Evolutionary conservation across 2,329 filamentous ascomycete species (phyloP).

Genomic region (Fusarium humuli): DNA sequence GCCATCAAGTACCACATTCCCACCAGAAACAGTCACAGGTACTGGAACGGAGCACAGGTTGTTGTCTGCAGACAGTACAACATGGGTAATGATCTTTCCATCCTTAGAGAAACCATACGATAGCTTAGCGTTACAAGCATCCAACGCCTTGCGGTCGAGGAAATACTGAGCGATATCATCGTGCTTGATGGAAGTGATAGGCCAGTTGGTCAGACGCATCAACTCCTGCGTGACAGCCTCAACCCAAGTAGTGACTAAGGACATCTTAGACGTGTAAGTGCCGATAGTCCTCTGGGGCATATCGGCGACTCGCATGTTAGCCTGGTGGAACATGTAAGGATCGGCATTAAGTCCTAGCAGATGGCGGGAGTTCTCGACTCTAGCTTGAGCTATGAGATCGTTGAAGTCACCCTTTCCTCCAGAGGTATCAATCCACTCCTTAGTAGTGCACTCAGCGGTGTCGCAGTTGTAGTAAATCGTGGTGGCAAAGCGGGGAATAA

Average conservation of each 20-base stretch:
- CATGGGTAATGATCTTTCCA: slow-evolving; percentile 8
- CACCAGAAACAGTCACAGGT: slow-evolving; percentile 28
- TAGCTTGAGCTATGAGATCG: slow-evolving; percentile 21
- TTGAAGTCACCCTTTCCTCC: slow-evolving; percentile 19
- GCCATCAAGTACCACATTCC: not conserved
- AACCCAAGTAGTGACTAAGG: slow-evolving; percentile 32
- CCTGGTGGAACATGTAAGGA: slow-evolving; percentile 40
- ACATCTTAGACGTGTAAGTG: slow-evolving; percentile 29
- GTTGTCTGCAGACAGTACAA: slow-evolving; percentile 20
- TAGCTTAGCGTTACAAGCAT: slow-evolving; percentile 25
- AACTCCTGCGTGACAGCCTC: slow-evolving; percentile 35
- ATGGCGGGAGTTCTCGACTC: slow-evolving; percentile 24
- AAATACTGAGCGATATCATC: slow-evolving; percentile 33
- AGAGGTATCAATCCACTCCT: slow-evolving; percentile 34
- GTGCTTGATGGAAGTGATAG: slow-evolving; percentile 29
- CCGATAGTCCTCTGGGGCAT: slow-evolving; percentile 28
- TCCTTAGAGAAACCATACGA: slow-evolving; percentile 23
- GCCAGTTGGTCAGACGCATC: slow-evolving; percentile 33
- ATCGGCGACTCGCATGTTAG: slow-evolving; percentile 27
- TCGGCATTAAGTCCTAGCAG: slow-evolving; percentile 24
- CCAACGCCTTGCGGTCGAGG: slow-evolving; percentile 26
- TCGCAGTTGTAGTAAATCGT: slow-evolving; percentile 39
- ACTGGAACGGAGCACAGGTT: slow-evolving; percentile 26
- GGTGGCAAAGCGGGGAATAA: slow-evolving; percentile 31
- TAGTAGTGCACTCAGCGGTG: slow-evolving; percentile 25